A percentile compares a stretch with the other conserved stretches of the same genome.
phyloP scores from a whole-genome alignment of 208 protist species.

The Crithidia brevicula region DNA sequence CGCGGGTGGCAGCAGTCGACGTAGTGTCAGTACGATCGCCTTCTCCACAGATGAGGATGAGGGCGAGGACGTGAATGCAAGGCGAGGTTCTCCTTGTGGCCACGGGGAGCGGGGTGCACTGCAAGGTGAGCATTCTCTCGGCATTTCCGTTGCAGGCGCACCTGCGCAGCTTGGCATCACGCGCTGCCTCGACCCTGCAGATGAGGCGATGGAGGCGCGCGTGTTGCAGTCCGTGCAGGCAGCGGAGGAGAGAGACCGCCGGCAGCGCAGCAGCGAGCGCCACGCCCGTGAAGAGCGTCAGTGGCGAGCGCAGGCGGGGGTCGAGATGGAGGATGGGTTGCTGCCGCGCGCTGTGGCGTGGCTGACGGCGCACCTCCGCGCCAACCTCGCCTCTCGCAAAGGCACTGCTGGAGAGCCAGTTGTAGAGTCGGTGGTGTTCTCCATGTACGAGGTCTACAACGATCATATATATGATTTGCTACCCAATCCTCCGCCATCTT shows the following conservation, averaged over 20 bases:
- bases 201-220: conserved; percentile 11
- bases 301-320: conserved; percentile 16
- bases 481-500: conserved; percentile 3
- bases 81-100: too few species aligned
- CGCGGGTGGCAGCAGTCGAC: background rate
- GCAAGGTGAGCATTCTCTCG: too few species aligned
- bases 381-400: background rate
- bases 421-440: conserved; percentile 37
- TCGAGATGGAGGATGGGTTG: conserved; percentile 33
- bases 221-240: conserved; percentile 13
- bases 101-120: too few species aligned
- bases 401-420: conserved; percentile 4
- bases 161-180: conserved; percentile 20
- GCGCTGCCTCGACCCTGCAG: conserved; percentile 23
- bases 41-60: background rate
- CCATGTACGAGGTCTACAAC: conserved; percentile 56
- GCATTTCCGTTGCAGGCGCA: conserved; percentile 9
- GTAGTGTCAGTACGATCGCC: background rate
- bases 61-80: background rate
- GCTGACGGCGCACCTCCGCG: conserved; percentile 37
- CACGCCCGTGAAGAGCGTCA: conserved; percentile 18
- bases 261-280: conserved; percentile 20
- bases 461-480: conserved; percentile 49
- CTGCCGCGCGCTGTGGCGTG: conserved; percentile 49
- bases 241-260: conserved; percentile 8